These are phyloP conservation scores for Persicaria tinctoria DNA, from an alignment of 148 eudicot species.

Conservation along the genomic window DNA sequence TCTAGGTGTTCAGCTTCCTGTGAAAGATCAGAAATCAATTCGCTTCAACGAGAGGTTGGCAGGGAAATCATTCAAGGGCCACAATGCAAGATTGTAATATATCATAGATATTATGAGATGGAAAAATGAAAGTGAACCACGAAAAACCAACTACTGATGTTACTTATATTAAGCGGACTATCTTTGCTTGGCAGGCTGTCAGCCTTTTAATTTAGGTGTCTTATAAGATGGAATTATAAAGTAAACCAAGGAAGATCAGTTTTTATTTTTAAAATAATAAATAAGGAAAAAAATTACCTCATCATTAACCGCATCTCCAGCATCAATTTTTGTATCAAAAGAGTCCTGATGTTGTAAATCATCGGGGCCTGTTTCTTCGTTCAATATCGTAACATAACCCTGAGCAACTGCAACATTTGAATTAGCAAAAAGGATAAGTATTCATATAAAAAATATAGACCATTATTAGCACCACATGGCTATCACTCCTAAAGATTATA, in stretches of 20 bases:
- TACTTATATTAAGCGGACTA: neutral
- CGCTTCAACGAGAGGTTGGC: neutral
- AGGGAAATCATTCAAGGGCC: neutral
- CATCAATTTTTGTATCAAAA: constrained; percentile 32
- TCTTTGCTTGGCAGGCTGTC: neutral
- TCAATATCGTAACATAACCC: constrained; percentile 21
- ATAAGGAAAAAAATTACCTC: constrained; percentile 16
- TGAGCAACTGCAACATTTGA: constrained; percentile 36
- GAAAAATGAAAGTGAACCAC: neutral
- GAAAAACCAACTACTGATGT: too few species aligned
- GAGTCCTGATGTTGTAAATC: constrained; percentile 20
- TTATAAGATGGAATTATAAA: too few species aligned
- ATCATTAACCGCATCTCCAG: constrained; percentile 22
- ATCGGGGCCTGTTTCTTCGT: constrained; percentile 23
- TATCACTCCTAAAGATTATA: neutral
- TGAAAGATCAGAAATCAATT: constrained; percentile 10
- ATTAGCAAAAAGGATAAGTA: neutral
- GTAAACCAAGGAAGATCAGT: too few species aligned
- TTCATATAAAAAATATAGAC: neutral
- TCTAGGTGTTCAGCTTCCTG: constrained; percentile 48
- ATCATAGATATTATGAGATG: neutral
- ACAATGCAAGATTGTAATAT: neutral
- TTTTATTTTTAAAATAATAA: neutral
- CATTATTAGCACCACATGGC: constrained; percentile 7
- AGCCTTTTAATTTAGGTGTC: too few species aligned